phyloP scores from a whole-genome alignment of 805 yeast genomes.

The Blastobotrys peoriensis region DNA sequence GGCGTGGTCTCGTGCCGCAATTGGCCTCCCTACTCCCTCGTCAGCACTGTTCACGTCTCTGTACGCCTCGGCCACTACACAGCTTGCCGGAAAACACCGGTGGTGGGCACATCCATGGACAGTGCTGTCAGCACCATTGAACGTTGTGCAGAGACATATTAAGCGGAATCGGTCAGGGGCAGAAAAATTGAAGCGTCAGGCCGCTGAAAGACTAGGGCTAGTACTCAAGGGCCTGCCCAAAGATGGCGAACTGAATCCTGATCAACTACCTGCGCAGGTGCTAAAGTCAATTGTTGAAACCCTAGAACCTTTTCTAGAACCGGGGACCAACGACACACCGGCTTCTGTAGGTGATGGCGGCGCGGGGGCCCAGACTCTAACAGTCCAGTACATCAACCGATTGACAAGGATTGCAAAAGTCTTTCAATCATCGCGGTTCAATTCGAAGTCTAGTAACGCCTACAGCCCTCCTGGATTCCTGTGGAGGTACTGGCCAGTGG shows the following conservation, averaged over 20 bases:
- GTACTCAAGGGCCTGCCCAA: not conserved
- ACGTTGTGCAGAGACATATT: not conserved
- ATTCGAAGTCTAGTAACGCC: not conserved
- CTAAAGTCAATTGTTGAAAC: not conserved
- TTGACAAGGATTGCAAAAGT: not conserved
- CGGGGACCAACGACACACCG: not conserved
- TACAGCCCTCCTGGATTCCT: not conserved
- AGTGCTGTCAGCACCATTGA: not conserved
- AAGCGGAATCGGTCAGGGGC: not conserved
- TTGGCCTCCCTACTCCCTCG: not conserved
- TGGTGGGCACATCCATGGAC: not conserved
- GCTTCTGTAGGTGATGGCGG: not conserved
- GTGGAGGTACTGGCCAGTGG: conserved; percentile 61
- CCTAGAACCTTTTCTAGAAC: not conserved
- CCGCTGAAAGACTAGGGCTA: not conserved
- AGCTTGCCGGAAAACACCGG: not conserved
- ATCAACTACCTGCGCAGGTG: not conserved
- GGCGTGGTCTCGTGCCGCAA: not conserved
- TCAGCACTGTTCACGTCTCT: not conserved
- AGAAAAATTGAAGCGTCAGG: not conserved
- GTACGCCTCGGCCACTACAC: not conserved
- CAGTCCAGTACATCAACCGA: not conserved
- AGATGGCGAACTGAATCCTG: not conserved
- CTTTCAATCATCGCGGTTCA: not conserved
- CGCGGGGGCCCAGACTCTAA: not conserved